These are phyloP conservation scores for Aspergillus sp. DNA, from an alignment of 2,329 filamentous ascomycete genomes.

Conservation along the genomic window DNA sequence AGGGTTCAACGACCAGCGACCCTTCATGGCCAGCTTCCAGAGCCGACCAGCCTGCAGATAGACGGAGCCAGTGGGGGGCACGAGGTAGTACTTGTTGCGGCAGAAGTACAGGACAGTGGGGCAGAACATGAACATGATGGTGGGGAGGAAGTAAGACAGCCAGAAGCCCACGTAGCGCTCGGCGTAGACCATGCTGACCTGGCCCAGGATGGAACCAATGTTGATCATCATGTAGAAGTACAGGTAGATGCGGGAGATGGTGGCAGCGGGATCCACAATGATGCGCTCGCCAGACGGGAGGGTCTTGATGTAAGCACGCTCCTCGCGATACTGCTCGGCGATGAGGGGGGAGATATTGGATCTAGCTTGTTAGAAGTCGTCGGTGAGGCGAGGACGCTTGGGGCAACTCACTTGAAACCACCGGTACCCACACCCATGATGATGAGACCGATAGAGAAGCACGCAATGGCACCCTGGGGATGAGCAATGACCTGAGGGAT, in stretches of 20 bases:
- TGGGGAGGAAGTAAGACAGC: constrained; percentile 67
- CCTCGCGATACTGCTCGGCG: constrained; percentile 66
- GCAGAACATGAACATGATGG: constrained; percentile 60
- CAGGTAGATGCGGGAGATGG: constrained; percentile 65
- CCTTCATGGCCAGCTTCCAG: constrained; percentile 60
- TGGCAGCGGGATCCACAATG: constrained; percentile 68
- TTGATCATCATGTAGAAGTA: constrained; percentile 73
- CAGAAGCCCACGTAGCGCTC: constrained; percentile 77
- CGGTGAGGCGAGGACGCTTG: background rate
- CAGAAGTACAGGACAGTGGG: constrained; percentile 60
- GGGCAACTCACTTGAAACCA: constrained; percentile 63
- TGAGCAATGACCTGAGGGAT: constrained; percentile 61
- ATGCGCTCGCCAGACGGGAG: constrained; percentile 61
- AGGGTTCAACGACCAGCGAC: constrained; percentile 61
- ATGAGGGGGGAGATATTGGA: constrained; percentile 72
- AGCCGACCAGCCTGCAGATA: constrained; percentile 65
- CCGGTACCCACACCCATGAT: constrained; percentile 74
- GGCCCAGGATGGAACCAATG: constrained; percentile 60
- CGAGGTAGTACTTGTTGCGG: constrained; percentile 61
- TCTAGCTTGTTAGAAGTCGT: constrained; percentile 3
- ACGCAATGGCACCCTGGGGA: constrained; percentile 57
- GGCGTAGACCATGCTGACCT: constrained; percentile 68
- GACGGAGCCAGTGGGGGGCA: constrained; percentile 69
- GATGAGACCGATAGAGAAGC: constrained; percentile 62
- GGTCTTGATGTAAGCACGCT: constrained; percentile 56